Percentiles rank a stretch among this genome's conserved stretches.
Evolutionary conservation across 1,284 basidiomycete genomes (phyloP).

Genomic region (Apiotrichum brassicae): DNA sequence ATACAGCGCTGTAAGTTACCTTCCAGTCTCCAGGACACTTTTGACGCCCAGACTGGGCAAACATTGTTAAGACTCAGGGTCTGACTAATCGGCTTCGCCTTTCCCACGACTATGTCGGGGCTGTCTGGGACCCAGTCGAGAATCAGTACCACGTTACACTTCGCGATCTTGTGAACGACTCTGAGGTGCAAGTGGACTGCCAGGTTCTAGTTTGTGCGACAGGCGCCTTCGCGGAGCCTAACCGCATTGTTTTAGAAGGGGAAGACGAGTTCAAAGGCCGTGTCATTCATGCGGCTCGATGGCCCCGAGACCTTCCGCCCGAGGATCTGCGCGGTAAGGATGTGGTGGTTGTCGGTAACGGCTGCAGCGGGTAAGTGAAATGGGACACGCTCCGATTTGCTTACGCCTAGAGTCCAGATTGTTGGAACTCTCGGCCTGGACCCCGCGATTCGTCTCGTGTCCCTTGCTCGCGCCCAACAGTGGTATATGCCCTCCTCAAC

Average conservation of each 20-base stretch:
- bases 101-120: conserved; percentile 11
- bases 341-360: conserved; percentile 20
- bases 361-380: conserved; percentile 12
- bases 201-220: conserved; percentile 16
- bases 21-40: too few species aligned
- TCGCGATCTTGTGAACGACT: conserved; percentile 12
- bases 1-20: conserved; percentile 10
- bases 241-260: conserved; percentile 13
- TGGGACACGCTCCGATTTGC: background rate
- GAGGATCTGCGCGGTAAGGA: conserved; percentile 15
- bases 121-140: conserved; percentile 12
- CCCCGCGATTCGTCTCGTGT: conserved; percentile 16
- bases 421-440: conserved; percentile 17
- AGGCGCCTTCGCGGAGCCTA: conserved; percentile 13
- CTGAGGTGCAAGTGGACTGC: conserved; percentile 7
- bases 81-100: conserved; percentile 15
- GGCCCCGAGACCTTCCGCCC: conserved; percentile 21
- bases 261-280: conserved; percentile 23
- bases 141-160: conserved; percentile 14
- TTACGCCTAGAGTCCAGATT: conserved; percentile 9
- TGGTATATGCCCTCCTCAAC: conserved; percentile 16
- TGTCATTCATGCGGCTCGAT: conserved; percentile 23
- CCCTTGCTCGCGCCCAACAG: conserved; percentile 17
- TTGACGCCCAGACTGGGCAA: conserved; percentile 10
- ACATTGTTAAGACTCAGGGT: conserved; percentile 14